Evolutionary conservation across 208 protist genomes (phyloP).

Genomic region (Tritrichomonas foetus): DNA sequence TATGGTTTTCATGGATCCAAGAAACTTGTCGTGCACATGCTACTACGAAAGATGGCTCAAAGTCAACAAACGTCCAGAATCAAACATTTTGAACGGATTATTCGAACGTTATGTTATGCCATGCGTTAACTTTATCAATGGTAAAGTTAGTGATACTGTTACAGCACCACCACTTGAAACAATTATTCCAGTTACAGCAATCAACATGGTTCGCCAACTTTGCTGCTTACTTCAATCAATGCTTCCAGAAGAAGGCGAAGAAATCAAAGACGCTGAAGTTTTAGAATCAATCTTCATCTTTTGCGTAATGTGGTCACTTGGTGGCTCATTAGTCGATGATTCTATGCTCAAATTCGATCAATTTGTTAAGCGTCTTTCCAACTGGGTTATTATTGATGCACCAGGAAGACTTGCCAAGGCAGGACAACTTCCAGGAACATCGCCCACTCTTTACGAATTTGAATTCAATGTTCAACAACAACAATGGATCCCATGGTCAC

Average conservation of each 20-base stretch:
- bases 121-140: slow-evolving; percentile 32
- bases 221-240: slow-evolving; percentile 75
- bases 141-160: neutral
- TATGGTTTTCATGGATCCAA: slow-evolving; percentile 96
- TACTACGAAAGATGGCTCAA: slow-evolving; percentile 44
- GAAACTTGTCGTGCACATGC: slow-evolving; percentile 77
- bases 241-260: slow-evolving; percentile 63
- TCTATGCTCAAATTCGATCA: slow-evolving; percentile 78
- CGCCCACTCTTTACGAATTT: neutral
- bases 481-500: slow-evolving; percentile 87
- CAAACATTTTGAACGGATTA: neutral
- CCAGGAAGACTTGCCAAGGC: slow-evolving; percentile 23
- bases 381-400: slow-evolving; percentile 76
- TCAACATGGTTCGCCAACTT: slow-evolving; percentile 86
- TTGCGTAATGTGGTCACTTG: slow-evolving; percentile 85
- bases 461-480: slow-evolving; percentile 62
- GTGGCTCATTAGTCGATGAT: slow-evolving; percentile 69
- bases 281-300: slow-evolving; percentile 88
- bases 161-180: neutral
- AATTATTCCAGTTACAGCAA: slow-evolving; percentile 67
- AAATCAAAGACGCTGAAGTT: slow-evolving; percentile 66
- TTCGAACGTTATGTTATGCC: neutral
- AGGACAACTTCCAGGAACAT: neutral
- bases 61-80: neutral
- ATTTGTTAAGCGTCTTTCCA: slow-evolving; percentile 80